These are phyloP conservation scores for Brassica nigra DNA, from an alignment of 345 rosid genomes.

Conservation along the genomic window DNA sequence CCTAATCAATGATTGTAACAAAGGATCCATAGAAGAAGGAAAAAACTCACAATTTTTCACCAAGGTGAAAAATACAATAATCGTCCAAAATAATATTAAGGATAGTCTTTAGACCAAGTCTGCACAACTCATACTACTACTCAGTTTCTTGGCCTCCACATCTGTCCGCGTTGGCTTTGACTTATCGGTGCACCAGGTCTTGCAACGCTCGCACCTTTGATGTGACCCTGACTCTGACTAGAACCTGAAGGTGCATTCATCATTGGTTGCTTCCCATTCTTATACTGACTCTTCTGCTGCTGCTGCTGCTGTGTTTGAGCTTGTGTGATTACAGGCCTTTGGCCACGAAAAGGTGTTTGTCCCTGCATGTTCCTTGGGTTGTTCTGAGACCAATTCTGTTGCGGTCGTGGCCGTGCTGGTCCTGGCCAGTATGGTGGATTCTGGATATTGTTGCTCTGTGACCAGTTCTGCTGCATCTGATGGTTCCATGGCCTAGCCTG, in stretches of 20 bases:
- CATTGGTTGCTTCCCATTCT: slow-evolving; percentile 25
- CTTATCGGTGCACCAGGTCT: slow-evolving; percentile 26
- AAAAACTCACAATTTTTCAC: background rate
- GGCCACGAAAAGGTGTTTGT: slow-evolving; percentile 30
- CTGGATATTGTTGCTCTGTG: slow-evolving; percentile 19
- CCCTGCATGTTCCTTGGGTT: slow-evolving; percentile 20
- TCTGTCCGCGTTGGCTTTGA: slow-evolving; percentile 35
- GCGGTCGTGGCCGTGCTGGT: slow-evolving; percentile 28
- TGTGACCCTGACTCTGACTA: slow-evolving; percentile 25
- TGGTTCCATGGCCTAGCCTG: slow-evolving; percentile 36
- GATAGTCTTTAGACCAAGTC: background rate
- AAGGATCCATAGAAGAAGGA: slow-evolving; percentile 11
- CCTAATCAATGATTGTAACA: slow-evolving; percentile 11
- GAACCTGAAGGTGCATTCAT: slow-evolving; percentile 29
- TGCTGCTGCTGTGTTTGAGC: slow-evolving; percentile 30
- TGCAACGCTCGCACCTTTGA: background rate
- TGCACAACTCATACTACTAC: slow-evolving; percentile 25
- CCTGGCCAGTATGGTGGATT: slow-evolving; percentile 32
- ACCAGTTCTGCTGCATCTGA: slow-evolving; percentile 39
- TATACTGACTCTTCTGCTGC: slow-evolving; percentile 30
- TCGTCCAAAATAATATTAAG: slow-evolving; percentile 15
- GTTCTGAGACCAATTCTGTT: slow-evolving; percentile 36
- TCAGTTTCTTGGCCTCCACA: slow-evolving; percentile 57
- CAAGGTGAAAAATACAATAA: slow-evolving; percentile 16
- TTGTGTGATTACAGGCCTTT: slow-evolving; percentile 20